Base-by-base conservation (phyloP, 257 asterid genomes). In the Dorcoceras hygrometricum region DNA sequence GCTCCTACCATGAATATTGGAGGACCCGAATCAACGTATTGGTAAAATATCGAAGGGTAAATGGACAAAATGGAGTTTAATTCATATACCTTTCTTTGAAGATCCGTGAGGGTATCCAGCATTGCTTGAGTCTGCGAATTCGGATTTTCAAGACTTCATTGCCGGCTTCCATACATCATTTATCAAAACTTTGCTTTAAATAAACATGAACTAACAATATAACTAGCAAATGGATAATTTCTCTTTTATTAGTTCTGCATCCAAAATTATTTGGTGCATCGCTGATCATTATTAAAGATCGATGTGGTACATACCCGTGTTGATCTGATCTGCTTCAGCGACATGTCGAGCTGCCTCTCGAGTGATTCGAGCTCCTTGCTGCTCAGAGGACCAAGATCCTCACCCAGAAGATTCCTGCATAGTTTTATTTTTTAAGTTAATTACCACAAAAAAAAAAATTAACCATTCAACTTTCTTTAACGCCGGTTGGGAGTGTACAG, bases 331-430 rank as follows among this genome's bases (percentile, higher is more conserved):
- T 88, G 97, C 86, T 94, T 94, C 23, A 94, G 86, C 1, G 99
- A 90, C 88, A 85, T 78, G 59, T 94, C 99, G 59, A 94, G 97
- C 68, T 94, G 97, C 67, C 89, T 86, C 72, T 94, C 99, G 28
- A 94, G 87, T 29, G 96, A 85, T 77, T 94, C 99, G 43, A 94
- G 99, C 59, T 94, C 99, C 83, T 87, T 88, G 88, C 96, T 87
- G 87, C 86, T 94, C 77, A 90, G 68, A 73, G 96, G 95, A 24
- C 95, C 96, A 72, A 94, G 97, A 77, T 94, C 97, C 77, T 90
- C 99, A 57, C 97, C 99, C 69, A 90, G 90, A 69, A 94, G 96
- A 67, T 94, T 90, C 82, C 99, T 94, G 1, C 50, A 19, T 63
- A n/a, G n/a, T n/a, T n/a, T n/a, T n/a, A n/a, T n/a, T n/a, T 16